Base-by-base conservation (phyloP, 78 protist species). In the Planoprotostelium fungivorum region DNA sequence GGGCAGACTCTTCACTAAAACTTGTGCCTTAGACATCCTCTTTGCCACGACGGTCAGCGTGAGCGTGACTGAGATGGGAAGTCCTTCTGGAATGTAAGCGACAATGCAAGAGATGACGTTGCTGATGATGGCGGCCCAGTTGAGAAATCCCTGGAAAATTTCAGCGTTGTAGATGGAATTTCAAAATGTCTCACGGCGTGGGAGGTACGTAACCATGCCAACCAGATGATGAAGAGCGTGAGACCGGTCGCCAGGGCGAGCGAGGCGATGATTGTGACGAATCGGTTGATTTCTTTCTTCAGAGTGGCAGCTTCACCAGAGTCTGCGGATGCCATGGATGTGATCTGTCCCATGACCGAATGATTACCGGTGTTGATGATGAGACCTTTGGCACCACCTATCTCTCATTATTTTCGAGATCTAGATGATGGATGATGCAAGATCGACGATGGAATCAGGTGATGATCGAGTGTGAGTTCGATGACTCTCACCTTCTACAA, bases 51-150 rank as follows among this genome's bases (percentile, higher is more conserved):
- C 1, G 37, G 84, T n/a, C 36, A 90, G 73, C 1, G 92, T 90
- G 28, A 94, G 85, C 1, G 96, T 93, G 51, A 96, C 96, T 35
- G 94, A 90, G 34, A 90, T 63, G 34, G 92, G 96, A 85, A 96
- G 89, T 28, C 97, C 98, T 73, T 94, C 96, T 29, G 98, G 98
- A 73, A 96, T 95, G 92, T 92, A 92, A 35, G 98, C 96, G 84
- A 94, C 98, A 34, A 96, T 92, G 89, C 92, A 94, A 25, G 91
- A 95, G 89, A 96, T 94, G 90, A 89, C 95, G 93, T 95, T 90
- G 96, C 89, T 37, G 36, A 93, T 36, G 90, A 89, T 86, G 89
- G 90, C 83, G 63, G 87, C 86, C 86, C 88, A 89, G 23, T 36
- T 37, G 0, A 31, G 1, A 86, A 92, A 90, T 0, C 87, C 31